Conservation (phyloP, 768 basidiomycete species). For the Lactifluus volemus region DNA sequence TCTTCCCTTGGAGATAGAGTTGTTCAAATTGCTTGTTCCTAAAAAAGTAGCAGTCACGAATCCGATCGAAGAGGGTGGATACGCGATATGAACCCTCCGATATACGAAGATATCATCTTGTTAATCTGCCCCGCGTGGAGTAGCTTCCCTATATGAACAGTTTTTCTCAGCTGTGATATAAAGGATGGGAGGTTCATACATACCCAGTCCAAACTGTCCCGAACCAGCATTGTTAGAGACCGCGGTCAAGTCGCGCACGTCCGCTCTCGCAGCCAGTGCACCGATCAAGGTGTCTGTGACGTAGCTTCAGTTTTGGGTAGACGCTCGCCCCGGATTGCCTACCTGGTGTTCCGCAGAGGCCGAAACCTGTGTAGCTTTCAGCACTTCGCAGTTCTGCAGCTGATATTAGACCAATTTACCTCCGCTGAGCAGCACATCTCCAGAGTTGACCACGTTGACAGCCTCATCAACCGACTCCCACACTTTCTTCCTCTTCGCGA, state of each 20-base stretch:
- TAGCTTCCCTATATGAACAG: slow-evolving; percentile 53
- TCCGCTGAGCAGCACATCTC: slow-evolving; percentile 70
- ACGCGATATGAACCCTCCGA: slow-evolving; percentile 54
- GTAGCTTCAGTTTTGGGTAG: neutral
- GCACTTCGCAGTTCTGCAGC: neutral
- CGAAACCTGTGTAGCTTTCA: slow-evolving; percentile 53
- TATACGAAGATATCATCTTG: slow-evolving; percentile 85
- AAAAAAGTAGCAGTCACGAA: slow-evolving; percentile 2
- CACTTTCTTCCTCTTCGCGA: slow-evolving; percentile 48
- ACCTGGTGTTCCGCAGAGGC: slow-evolving; percentile 85
- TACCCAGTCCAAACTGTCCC: slow-evolving; percentile 63
- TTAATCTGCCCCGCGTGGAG: slow-evolving; percentile 66
- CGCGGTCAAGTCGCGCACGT: slow-evolving; percentile 67
- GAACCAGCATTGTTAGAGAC: slow-evolving; percentile 86
- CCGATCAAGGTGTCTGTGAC: slow-evolving; percentile 70
- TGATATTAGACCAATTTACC: slow-evolving; percentile 39
- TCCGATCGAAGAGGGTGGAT: neutral
- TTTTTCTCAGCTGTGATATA: neutral
- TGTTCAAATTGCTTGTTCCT: slow-evolving; percentile 85
- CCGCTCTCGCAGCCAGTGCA: slow-evolving; percentile 65
- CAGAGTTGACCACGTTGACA: slow-evolving; percentile 72
- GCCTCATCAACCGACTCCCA: slow-evolving; percentile 79
- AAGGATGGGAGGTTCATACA: slow-evolving; percentile 5
- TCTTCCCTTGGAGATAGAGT: slow-evolving; percentile 69
- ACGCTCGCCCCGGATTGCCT: slow-evolving; percentile 8